Percentiles rank a stretch among this genome's conserved stretches.
phyloP scores from a whole-genome alignment of 371 early-diverging fungal genomes.

The Haplosporangium sp. region DNA sequence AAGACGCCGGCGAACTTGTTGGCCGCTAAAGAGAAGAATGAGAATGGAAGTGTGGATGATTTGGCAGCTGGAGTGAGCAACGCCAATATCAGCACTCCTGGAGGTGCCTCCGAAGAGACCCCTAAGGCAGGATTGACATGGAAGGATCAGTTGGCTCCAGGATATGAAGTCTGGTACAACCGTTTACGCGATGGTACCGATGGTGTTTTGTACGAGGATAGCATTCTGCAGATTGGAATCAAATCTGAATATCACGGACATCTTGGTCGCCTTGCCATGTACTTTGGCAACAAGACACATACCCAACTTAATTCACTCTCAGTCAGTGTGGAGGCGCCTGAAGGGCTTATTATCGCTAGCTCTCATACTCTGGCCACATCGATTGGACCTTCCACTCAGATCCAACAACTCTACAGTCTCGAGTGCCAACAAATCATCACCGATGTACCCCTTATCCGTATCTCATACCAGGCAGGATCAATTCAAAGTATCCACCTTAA shows the following conservation, averaged over 20 bases:
- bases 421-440: constrained; percentile 72
- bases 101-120: constrained; percentile 19
- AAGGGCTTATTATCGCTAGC: constrained; percentile 54
- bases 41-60: constrained; percentile 44
- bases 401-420: constrained; percentile 80
- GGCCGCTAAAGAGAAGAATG: constrained; percentile 51
- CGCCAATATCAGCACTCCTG: constrained; percentile 23
- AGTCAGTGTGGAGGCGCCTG: constrained; percentile 54
- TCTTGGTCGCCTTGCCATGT: constrained; percentile 89
- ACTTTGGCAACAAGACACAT: constrained; percentile 87
- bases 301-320: constrained; percentile 57
- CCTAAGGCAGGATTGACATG: constrained; percentile 29
- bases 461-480: constrained; percentile 72
- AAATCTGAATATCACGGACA: constrained; percentile 90
- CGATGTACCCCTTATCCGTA: constrained; percentile 70
- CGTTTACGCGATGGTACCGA: constrained; percentile 73
- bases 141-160: constrained; percentile 60
- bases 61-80: constrained; percentile 30
- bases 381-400: constrained; percentile 77
- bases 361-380: constrained; percentile 59
- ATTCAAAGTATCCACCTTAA: constrained; percentile 67
- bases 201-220: constrained; percentile 93
- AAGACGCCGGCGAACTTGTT: constrained; percentile 57
- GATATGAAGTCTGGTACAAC: constrained; percentile 70
- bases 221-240: constrained; percentile 85